Evolutionary conservation across 2,329 filamentous ascomycete genomes (phyloP).

Genomic region (Fusarium acutatum): DNA sequence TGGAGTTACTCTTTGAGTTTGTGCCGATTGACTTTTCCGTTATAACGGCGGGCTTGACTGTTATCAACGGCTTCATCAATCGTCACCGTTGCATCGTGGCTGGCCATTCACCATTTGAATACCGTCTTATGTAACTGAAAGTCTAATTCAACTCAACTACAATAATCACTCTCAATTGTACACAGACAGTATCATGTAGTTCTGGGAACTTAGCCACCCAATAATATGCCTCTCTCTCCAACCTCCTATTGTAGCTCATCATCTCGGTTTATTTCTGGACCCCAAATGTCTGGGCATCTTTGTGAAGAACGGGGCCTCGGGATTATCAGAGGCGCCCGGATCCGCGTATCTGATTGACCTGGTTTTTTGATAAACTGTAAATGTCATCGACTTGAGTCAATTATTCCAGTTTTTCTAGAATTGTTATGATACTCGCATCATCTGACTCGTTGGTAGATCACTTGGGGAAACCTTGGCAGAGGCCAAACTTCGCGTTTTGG

Average conservation of each 20-base stretch:
- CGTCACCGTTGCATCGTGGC: not conserved
- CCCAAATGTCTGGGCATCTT: not conserved
- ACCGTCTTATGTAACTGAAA: not conserved
- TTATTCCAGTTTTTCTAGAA: not conserved
- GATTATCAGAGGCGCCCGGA: not conserved
- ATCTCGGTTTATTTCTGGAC: not conserved
- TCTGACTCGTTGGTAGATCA: conserved; percentile 4
- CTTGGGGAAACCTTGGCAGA: conserved; percentile 4
- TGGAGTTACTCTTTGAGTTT: not conserved
- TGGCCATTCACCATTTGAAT: not conserved
- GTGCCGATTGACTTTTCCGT: not conserved
- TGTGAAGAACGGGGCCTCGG: not conserved
- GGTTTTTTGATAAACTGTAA: not conserved
- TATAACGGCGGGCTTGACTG: not conserved
- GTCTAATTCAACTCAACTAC: not conserved
- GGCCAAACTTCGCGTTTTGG: not conserved
- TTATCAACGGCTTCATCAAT: not conserved
- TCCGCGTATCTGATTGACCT: not conserved
- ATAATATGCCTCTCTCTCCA: not conserved
- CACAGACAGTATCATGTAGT: not conserved
- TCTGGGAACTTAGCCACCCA: not conserved
- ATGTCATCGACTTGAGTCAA: not conserved
- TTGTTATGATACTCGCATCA: conserved; percentile 4
- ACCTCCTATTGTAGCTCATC: not conserved
- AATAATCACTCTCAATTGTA: not conserved